Evolutionary conservation across 2,329 filamentous ascomycete species (phyloP), one percentile per base, ranked within the genome.

Genomic region (Bipolaris victoriae): DNA sequence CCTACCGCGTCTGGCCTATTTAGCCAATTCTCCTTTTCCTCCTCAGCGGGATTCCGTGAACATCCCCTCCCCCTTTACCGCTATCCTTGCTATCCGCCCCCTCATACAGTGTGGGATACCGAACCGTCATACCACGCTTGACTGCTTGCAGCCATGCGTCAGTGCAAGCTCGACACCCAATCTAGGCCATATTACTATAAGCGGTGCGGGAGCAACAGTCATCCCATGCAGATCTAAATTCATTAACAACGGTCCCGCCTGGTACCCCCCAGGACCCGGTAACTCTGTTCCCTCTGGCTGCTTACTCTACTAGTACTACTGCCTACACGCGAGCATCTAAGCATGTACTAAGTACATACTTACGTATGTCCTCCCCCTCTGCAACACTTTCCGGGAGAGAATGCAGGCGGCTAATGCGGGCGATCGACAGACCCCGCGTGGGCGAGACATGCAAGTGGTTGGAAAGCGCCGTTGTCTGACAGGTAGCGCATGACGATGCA

Each of bases 321-420:
- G 24, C 2, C 26, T 29, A 29, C 26, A 29, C 26, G 26, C 26
- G 26, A 29, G 26, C 46, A 41, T 41, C 15, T 7, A 24, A 15
- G 6, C n/a, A 35, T 35, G 15, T 35, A 35, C 33, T 10, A 29
- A 29, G 26, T 29, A 29, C 26, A 29, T 29, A 29, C 24, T 26
- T 26, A 26, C 7, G 26, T 29, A 29, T 29, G 26, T 20, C 39
- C 39, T 24, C 24, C 39, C 15, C 49, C 57, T 58, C 54, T 61
- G 61, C 61, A 48, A 67, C 65, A 56, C 52, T 56, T 66, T 63
- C 55, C 60, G 64, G 68, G 37, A 58, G 43, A 47, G 49, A 57
- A 44, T 69, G 67, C 68, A 70, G 64, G 59, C 52, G 60, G 59
- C 67, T 68, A 68, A 57, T 65, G 68, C 69, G 52, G 63, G 59